Base-by-base conservation (phyloP, 2,329 filamentous ascomycete genomes). In the Paecilomyces fulvus region DNA sequence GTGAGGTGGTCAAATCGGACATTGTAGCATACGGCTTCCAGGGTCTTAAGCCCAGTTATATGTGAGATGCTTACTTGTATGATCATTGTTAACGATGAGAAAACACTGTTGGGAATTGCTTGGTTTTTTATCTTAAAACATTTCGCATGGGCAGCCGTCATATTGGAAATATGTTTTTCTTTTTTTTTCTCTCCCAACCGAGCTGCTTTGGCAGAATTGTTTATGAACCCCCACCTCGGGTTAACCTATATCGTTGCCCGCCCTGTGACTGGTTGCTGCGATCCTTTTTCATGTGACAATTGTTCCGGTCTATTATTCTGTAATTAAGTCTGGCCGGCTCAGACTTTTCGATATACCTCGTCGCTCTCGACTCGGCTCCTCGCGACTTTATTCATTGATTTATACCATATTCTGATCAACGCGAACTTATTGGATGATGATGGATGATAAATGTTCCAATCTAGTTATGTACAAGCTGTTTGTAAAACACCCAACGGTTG, bases 1-100 rank as follows among this genome's bases (percentile, higher is more conserved):
- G 74, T 20, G 73, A 75, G 51, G 66, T 77, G 31, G 75, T 78
- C 30, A 73, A 68, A 57, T 66, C 69, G n/a, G 69, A 75, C 51
- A 71, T 77, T 57, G 67, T 70, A 54, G 69, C 70, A 25, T 75
- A 75, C 62, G 70, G 73, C 14, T 74, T 73, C 48, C 73, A 75
- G 51, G 71, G 72, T 5, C 61, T 72, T 28, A 75, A 74, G 54
- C 73, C 73, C 48, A 70, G 67, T 58, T 74, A 75, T 55, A 72
- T 73, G 70, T 73, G 63, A 71, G n/a, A 43, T n/a, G 37, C 37
- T 43, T 43, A 43, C 51, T 28, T 55, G 25, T 30, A 51, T 28
- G 23, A 33, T 52, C 21, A 30, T 50, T 43, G 37, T 43, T 43
- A 17, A 43, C 37, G 6, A 17, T 43, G 37, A 43, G 37, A 17